phyloP scores from a whole-genome alignment of 306 rosid species.

The Lotus japonicus region DNA sequence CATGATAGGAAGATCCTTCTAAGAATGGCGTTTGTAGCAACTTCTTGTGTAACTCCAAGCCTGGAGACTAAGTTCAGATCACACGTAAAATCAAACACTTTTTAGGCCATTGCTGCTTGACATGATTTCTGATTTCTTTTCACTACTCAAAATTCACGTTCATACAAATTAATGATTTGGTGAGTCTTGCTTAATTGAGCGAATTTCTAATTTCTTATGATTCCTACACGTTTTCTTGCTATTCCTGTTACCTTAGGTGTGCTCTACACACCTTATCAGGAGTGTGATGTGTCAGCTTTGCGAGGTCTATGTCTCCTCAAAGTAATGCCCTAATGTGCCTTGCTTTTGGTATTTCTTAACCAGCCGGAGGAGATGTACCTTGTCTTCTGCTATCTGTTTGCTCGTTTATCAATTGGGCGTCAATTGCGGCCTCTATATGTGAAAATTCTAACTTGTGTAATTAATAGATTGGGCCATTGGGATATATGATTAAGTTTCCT shows the following conservation, averaged over 20 bases:
- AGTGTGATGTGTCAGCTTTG: too few relatives aligned
- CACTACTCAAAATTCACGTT: background rate
- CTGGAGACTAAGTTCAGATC: constrained; percentile 87
- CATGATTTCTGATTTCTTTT: background rate
- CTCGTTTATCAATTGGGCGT: background rate
- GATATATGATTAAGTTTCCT: background rate
- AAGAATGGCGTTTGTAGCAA: constrained; percentile 90
- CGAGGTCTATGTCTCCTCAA: background rate
- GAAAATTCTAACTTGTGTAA: background rate
- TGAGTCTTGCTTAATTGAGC: too few relatives aligned
- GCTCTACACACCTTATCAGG: too few relatives aligned
- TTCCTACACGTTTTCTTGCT: too few relatives aligned
- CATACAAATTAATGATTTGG: background rate
- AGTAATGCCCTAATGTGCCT: too few relatives aligned
- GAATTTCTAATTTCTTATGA: background rate
- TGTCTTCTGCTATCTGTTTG: background rate
- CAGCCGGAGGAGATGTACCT: too few relatives aligned
- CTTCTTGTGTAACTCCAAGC: constrained; percentile 74
- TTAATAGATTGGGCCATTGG: background rate
- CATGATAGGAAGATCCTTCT: constrained; percentile 88
- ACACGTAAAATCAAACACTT: constrained; percentile 50
- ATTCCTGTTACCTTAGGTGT: too few relatives aligned
- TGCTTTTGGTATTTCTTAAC: too few relatives aligned
- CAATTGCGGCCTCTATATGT: background rate
- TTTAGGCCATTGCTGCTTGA: background rate